Evolutionary conservation across 345 rosid species (phyloP).

Genomic region (Eucalyptus curtisii): DNA sequence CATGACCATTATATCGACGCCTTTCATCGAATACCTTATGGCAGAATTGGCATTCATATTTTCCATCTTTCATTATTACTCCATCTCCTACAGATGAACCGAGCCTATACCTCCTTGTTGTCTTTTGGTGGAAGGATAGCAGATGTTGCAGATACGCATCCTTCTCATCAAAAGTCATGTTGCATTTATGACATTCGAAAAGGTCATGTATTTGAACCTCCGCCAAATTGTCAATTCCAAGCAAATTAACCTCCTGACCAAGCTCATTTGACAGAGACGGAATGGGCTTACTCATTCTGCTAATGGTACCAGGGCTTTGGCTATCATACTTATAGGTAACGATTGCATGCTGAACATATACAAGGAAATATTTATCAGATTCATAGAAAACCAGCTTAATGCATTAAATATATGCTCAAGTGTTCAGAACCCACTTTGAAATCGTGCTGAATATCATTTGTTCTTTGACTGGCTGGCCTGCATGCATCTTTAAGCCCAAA

Average conservation of each 20-base stretch:
- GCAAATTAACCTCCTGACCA: slow-evolving; percentile 13
- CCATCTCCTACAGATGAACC: slow-evolving; percentile 79
- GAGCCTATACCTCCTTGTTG: slow-evolving; percentile 48
- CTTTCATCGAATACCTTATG: slow-evolving; percentile 69
- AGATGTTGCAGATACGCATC: slow-evolving; percentile 62
- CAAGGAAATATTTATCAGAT: not conserved
- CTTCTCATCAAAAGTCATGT: slow-evolving; percentile 46
- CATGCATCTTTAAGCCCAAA: slow-evolving; percentile 14
- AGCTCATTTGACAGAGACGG: not conserved
- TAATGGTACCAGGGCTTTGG: slow-evolving; percentile 2
- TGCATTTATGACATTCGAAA: slow-evolving; percentile 68
- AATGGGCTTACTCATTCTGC: not conserved
- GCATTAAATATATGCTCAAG: slow-evolving; percentile 9
- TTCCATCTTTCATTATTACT: slow-evolving; percentile 61
- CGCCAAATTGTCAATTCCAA: slow-evolving; percentile 37
- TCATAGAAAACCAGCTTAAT: not conserved
- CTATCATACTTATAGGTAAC: slow-evolving; percentile 10
- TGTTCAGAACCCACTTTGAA: slow-evolving; percentile 11
- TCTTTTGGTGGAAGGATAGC: slow-evolving; percentile 53
- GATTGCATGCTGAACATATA: slow-evolving; percentile 13
- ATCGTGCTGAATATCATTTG: slow-evolving; percentile 6
- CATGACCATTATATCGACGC: slow-evolving; percentile 61
- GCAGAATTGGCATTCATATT: slow-evolving; percentile 75
- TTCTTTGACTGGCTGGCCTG: not conserved
- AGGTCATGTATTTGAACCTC: slow-evolving; percentile 47